Conservation (phyloP, 176 grass and related monocot genomes). For the Juncus inflexus region DNA sequence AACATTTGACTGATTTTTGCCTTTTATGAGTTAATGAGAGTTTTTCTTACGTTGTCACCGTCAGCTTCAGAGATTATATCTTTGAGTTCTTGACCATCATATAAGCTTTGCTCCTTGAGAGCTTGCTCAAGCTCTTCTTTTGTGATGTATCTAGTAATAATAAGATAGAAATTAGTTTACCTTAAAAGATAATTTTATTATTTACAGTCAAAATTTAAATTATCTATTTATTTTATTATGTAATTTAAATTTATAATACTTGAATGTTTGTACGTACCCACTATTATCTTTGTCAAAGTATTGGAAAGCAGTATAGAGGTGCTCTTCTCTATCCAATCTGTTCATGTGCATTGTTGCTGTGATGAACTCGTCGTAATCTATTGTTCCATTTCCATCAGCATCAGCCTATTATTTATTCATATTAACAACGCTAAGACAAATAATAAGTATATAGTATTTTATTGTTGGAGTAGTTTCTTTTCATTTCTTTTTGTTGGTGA, state of each 20-base stretch:
- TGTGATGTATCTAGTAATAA: conserved; percentile 49
- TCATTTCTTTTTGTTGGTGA: not conserved
- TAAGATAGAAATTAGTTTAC: no score
- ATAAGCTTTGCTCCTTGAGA: conserved; percentile 58
- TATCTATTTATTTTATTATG: no score
- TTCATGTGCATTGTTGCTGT: conserved; percentile 79
- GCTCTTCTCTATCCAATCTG: conserved; percentile 66
- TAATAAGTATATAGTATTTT: no score
- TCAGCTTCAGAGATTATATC: conserved; percentile 64
- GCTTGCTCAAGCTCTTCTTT: conserved; percentile 72
- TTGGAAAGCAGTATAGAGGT: conserved; percentile 75
- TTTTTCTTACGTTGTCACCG: conserved; percentile 54
- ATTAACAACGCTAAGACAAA: no score
- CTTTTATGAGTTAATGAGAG: not conserved
- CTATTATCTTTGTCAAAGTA: conserved; percentile 75
- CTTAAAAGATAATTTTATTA: no score
- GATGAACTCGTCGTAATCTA: conserved; percentile 73
- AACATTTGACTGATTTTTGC: not conserved
- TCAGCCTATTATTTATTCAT: conserved; percentile 44
- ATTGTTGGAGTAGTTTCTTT: no score
- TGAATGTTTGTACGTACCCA: conserved; percentile 36
- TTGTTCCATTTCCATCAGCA: conserved; percentile 67
- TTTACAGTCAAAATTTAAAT: no score
- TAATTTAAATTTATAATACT: no score
- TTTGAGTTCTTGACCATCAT: conserved; percentile 53